Base-by-base conservation (phyloP, 2,329 filamentous ascomycete species). In the Fusarium haematococcum region DNA sequence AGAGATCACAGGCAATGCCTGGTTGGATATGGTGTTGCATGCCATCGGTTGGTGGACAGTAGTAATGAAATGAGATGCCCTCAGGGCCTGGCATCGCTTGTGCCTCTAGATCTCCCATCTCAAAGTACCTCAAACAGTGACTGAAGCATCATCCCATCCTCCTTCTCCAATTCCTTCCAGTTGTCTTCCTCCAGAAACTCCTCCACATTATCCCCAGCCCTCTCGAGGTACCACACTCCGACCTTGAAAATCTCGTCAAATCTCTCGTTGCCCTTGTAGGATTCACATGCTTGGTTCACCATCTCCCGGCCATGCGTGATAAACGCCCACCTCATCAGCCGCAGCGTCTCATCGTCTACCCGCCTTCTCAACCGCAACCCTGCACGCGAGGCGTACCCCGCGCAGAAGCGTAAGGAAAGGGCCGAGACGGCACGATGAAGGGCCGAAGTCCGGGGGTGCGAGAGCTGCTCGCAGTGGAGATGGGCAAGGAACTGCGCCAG, bases 401-500 rank as follows among this genome's bases (percentile, higher is more conserved):
- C 25, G 41, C 73, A 75, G 35, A 76, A 68, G 27, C 32, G 27
- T 16, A 43, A 43, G 9, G 68, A 60, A 39, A 71, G 75, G 52
- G 18, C 8, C 18, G 20, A 35, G 23, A 74, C 18, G 6, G 67
- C 25, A 23, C 32, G 50, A 23, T 14, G 35, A 43, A 20, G 6
- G 25, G 18, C 20, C 70, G 48, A n/a, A 68, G 56, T 7, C 62
- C 9, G 45, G 11, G 32, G n/a, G 39, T n/a, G 18, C 25, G 30
- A 52, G 16, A 73, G 39, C 1, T 72, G 23, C 35, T 74, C 65
- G 60, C 64, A 66, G 37, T 72, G 66, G n/a, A 74, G 43, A 60
- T 64, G 65, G 35, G 74, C 69, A 18, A 76, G 67, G 33, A 77
- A 74, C 30, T 76, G 70, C 5, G 74, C 72, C 33, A 77, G 67